A percentile compares a stretch with the other conserved stretches of the same genome.
phyloP scores from a whole-genome alignment of 345 rosid species.

The Capsella bursapastoris region DNA sequence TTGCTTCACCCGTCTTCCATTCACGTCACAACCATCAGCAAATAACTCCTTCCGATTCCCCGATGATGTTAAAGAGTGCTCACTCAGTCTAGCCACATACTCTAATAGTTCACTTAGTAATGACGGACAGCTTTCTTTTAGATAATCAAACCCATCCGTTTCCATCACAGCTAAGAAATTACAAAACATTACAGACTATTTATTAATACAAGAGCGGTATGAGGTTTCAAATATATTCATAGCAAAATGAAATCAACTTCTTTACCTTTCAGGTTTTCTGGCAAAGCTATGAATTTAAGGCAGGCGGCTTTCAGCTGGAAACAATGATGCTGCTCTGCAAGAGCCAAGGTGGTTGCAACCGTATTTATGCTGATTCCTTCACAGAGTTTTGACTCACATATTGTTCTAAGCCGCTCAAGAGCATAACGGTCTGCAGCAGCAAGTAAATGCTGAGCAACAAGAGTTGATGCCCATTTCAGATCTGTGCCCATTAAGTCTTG shows the following conservation, averaged over 20 bases:
- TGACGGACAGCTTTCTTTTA: slow-evolving; percentile 64
- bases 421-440: slow-evolving; percentile 86
- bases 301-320: slow-evolving; percentile 71
- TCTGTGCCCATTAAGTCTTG: slow-evolving; percentile 67
- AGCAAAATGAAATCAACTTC: background rate
- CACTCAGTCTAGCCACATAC: slow-evolving; percentile 62
- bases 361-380: slow-evolving; percentile 72
- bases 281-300: slow-evolving; percentile 66
- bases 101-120: slow-evolving; percentile 65
- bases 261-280: slow-evolving; percentile 68
- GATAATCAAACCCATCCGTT: slow-evolving; percentile 72
- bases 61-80: slow-evolving; percentile 55
- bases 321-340: slow-evolving; percentile 89
- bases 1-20: slow-evolving; percentile 78
- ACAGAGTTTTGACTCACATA: slow-evolving; percentile 73
- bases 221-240: slow-evolving; percentile 14
- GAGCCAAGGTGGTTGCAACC: slow-evolving; percentile 76
- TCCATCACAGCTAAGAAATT: slow-evolving; percentile 71
- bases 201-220: background rate
- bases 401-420: slow-evolving; percentile 69
- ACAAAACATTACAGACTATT: background rate
- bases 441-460: slow-evolving; percentile 80
- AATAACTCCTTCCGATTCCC: slow-evolving; percentile 50
- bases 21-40: slow-evolving; percentile 60
- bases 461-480: slow-evolving; percentile 65